phyloP scores from a whole-genome alignment of 768 basidiomycete genomes.

The Termitomyces sp. region DNA sequence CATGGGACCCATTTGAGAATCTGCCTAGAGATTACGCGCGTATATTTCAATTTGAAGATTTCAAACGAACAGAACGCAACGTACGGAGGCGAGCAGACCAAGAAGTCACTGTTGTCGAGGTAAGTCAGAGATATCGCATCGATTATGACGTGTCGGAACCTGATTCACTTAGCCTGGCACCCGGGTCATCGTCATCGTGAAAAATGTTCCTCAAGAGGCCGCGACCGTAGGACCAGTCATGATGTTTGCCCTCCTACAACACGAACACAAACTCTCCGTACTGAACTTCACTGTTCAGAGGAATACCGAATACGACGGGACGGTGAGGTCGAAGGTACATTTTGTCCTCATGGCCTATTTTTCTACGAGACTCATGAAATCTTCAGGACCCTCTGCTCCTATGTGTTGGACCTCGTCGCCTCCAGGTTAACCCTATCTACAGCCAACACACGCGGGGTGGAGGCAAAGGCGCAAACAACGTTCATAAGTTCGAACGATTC shows the following conservation, averaged over 20 bases:
- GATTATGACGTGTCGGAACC: background rate
- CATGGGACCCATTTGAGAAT: conserved; percentile 98
- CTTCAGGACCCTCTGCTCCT: conserved; percentile 81
- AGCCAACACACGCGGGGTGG: conserved; percentile 91
- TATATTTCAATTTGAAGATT: conserved; percentile 97
- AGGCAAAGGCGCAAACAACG: conserved; percentile 90
- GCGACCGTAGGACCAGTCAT: conserved; percentile 48
- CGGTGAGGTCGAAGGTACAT: conserved; percentile 85
- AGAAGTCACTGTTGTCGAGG: conserved; percentile 61
- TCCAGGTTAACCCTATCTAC: conserved; percentile 84
- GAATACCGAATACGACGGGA: conserved; percentile 89
- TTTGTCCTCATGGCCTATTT: background rate
- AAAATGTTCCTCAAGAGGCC: conserved; percentile 69
- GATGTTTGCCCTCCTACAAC: conserved; percentile 81
- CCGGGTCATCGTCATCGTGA: conserved; percentile 74
- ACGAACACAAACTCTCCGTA: conserved; percentile 95
- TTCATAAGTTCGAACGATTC: conserved; percentile 94
- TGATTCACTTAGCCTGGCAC: conserved; percentile 60
- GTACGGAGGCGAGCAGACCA: conserved; percentile 65
- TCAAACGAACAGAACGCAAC: conserved; percentile 75
- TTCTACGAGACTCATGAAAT: conserved; percentile 5
- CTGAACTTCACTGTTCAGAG: conserved; percentile 91
- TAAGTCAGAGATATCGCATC: conserved; percentile 29
- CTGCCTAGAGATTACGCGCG: conserved; percentile 90
- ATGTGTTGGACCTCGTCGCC: conserved; percentile 84